Percentiles rank a stretch among this genome's conserved stretches.
Evolutionary conservation across 2,329 filamentous ascomycete genomes (phyloP).

Genomic region (Ramularia endophylla): DNA sequence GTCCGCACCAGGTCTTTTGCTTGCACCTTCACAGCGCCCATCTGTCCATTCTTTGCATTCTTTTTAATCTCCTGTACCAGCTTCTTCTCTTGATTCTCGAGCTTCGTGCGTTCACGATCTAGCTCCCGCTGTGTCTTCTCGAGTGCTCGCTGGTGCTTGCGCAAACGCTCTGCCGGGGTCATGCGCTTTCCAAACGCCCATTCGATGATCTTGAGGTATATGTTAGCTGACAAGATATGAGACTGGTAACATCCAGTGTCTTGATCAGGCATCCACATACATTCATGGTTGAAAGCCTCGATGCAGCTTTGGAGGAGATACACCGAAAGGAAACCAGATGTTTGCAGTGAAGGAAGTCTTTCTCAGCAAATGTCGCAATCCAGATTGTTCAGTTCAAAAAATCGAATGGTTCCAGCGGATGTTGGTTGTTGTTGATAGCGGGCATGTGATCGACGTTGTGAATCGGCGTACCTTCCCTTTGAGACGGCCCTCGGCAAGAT

Average conservation of each 20-base stretch:
- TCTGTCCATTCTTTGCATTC: slow-evolving; percentile 95
- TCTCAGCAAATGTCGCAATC: no score
- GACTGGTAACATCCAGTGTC: no score
- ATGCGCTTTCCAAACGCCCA: slow-evolving; percentile 99
- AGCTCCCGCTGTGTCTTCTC: slow-evolving; percentile 97
- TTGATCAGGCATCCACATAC: slow-evolving; percentile 34
- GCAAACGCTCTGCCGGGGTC: slow-evolving; percentile 86
- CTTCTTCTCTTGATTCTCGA: slow-evolving; percentile 99
- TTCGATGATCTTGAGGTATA: slow-evolving; percentile 71
- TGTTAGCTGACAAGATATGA: no score
- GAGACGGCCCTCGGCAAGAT: no score
- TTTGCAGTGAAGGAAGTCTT: no score
- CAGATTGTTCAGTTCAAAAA: no score
- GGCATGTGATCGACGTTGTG: background rate
- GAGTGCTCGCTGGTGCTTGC: slow-evolving; percentile 91
- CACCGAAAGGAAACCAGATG: no score
- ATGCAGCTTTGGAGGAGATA: background rate
- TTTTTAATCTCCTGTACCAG: slow-evolving; percentile 95
- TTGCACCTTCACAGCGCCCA: slow-evolving; percentile 98
- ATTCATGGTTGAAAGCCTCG: slow-evolving; percentile 46
- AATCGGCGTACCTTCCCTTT: slow-evolving; percentile 1
- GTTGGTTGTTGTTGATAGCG: no score
- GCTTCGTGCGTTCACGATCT: slow-evolving; percentile 87
- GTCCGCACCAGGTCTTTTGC: slow-evolving; percentile 95
- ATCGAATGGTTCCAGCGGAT: no score